phyloP scores from a whole-genome alignment of 75 land plant species.

The Cryptomeria japonica region DNA sequence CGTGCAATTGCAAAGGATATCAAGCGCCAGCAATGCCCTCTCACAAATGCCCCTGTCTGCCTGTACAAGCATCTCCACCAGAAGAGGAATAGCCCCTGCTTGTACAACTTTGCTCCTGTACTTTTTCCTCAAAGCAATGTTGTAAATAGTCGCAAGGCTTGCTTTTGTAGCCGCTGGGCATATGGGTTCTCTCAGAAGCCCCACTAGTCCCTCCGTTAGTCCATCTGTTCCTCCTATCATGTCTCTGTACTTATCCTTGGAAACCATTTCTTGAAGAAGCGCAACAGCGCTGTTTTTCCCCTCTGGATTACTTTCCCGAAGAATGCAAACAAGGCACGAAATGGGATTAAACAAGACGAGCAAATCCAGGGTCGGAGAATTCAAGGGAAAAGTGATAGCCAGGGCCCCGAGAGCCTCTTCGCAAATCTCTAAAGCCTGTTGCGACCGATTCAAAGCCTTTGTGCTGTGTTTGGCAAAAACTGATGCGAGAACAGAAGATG shows the following conservation, averaged over 20 bases:
- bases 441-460: no score
- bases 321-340: slow-evolving; percentile 19
- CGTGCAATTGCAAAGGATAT: background rate
- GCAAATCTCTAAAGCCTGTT: no score
- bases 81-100: slow-evolving; percentile 6
- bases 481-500: no score
- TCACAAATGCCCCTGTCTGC: slow-evolving; percentile 34
- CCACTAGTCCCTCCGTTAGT: background rate
- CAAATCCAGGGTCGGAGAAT: slow-evolving; percentile 14
- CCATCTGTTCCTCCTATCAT: background rate
- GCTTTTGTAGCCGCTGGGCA: background rate
- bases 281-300: background rate
- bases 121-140: background rate
- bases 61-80: slow-evolving; percentile 58
- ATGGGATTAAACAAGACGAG: slow-evolving; percentile 18
- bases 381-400: no score
- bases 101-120: background rate
- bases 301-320: slow-evolving; percentile 16
- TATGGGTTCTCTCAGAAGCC: background rate
- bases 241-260: background rate
- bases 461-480: no score
- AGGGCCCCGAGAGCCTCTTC: no score
- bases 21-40: no score
- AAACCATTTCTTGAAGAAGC: slow-evolving; percentile 30
- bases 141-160: background rate